Evolutionary conservation across 169 alveolate genomes (phyloP), one percentile per base, ranked within the genome.

Genomic region (Eimeria acervulina): DNA sequence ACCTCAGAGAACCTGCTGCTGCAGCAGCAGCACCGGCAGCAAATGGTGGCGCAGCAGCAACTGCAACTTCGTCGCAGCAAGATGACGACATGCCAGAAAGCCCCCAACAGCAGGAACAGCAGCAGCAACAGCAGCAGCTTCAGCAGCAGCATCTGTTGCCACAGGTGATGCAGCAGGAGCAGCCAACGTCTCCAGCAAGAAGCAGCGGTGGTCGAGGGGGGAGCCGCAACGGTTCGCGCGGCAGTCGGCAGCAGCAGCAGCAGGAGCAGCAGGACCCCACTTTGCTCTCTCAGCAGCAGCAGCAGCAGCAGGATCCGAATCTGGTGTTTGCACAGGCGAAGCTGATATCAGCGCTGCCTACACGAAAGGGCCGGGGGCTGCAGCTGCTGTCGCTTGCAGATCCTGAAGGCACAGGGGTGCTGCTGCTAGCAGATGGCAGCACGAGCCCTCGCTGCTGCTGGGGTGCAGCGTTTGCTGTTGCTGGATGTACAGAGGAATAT

Each of bases 381-480:
- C 95, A 90, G 61, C 90, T 90, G 81, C 90, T 90, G 33, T 90
- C 95, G 42, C 90, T 90, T 28, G 74, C 83, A 4, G 95, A 90
- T 36, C 95, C 95, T 4, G 90, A 74, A 10, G 95, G 95, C 40
- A 90, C 95, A 10, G 95, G 95, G 23, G 95, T 90, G 51, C 89
- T 88, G 68, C 63, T 15, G 66, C 66, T 90, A 21, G 90, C 95
- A 5, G 95, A 90, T 26, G 95, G 90, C 66, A 42, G 70, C n/a
- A 40, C 13, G 51, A 70, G 90, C 19, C 95, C 95, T 1, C 55
- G 33, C 78, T 47, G 90, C 66, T 83, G 90, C 78, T 90, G 95
- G 95, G 95, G 95, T 17, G 95, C 76, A 61, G 81, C 95, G 33
- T 63, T 90, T 33, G 95, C 95, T 12, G 95, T 90, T 42, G 95